These are phyloP conservation scores for Dioszegia hungarica DNA, from an alignment of 768 basidiomycete genomes.

Conservation along the genomic window DNA sequence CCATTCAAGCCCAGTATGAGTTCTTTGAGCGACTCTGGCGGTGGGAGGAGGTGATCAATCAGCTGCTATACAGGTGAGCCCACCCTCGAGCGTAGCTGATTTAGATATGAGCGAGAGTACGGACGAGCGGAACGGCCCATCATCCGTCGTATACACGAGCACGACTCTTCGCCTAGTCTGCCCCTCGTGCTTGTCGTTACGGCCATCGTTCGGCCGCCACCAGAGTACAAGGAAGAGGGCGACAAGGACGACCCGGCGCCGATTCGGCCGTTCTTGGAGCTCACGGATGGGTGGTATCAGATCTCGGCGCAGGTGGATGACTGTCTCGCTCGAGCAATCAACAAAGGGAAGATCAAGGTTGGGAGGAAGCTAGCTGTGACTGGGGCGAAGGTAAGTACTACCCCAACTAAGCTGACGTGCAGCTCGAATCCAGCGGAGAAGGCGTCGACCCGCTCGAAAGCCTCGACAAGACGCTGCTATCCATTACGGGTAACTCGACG, in stretches of 20 bases:
- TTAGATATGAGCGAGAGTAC: slow-evolving; percentile 82
- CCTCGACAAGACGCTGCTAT: slow-evolving; percentile 62
- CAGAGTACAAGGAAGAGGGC: slow-evolving; percentile 32
- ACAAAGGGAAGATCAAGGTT: slow-evolving; percentile 61
- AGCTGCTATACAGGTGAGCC: slow-evolving; percentile 76
- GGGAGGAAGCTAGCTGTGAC: slow-evolving; percentile 79
- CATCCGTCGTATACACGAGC: slow-evolving; percentile 72
- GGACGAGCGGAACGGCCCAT: slow-evolving; percentile 73
- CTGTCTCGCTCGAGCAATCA: slow-evolving; percentile 65
- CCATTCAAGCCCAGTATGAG: slow-evolving; percentile 68
- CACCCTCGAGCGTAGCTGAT: slow-evolving; percentile 5
- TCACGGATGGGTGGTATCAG: slow-evolving; percentile 98
- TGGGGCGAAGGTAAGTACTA: slow-evolving; percentile 67
- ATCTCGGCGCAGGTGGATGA: slow-evolving; percentile 71
- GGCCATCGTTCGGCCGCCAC: slow-evolving; percentile 52
- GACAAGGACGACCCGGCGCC: slow-evolving; percentile 50
- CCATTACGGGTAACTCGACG: slow-evolving; percentile 76
- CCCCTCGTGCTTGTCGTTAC: slow-evolving; percentile 86
- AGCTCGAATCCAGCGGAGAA: slow-evolving; percentile 72
- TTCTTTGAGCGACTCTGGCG: slow-evolving; percentile 65
- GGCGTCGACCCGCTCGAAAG: slow-evolving; percentile 78
- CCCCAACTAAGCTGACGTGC: slow-evolving; percentile 2
- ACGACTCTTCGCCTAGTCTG: slow-evolving; percentile 69
- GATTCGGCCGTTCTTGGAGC: slow-evolving; percentile 63
- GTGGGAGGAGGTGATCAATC: slow-evolving; percentile 73